These are phyloP conservation scores for Lagenidium giganteum DNA, from an alignment of 352 stramenopile genomes.

Conservation along the genomic window DNA sequence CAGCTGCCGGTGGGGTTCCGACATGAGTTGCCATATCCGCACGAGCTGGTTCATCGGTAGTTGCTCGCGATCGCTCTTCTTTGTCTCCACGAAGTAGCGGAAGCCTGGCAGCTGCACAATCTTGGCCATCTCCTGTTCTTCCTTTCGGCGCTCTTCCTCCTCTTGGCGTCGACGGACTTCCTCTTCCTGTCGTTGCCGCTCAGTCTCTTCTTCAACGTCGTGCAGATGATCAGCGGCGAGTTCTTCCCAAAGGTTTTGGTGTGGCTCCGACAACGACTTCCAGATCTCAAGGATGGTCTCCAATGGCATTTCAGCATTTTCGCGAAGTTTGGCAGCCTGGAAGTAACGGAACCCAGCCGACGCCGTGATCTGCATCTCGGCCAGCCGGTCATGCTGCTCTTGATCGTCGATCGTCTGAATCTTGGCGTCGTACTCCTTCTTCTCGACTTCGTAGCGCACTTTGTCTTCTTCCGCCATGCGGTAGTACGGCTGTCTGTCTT, in stretches of 20 bases:
- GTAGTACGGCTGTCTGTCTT: slow-evolving; percentile 42
- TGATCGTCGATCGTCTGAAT: slow-evolving; percentile 3
- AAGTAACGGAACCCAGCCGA: too few species aligned
- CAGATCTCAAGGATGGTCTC: slow-evolving; percentile 23
- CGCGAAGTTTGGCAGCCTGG: too few species aligned
- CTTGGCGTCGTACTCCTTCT: slow-evolving; percentile 21
- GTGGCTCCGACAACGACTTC: slow-evolving; percentile 13
- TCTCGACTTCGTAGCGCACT: slow-evolving; percentile 35
- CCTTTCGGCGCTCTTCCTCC: too few species aligned
- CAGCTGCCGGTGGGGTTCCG: slow-evolving; percentile 13
- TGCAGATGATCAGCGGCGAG: too few species aligned
- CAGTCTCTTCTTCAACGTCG: too few species aligned
- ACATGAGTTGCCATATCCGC: slow-evolving; percentile 19
- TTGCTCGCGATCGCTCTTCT: slow-evolving; percentile 15
- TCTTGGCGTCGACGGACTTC: too few species aligned
- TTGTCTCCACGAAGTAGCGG: slow-evolving; percentile 21
- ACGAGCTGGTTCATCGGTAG: slow-evolving; percentile 22
- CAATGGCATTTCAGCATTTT: too few species aligned
- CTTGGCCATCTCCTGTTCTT: too few species aligned
- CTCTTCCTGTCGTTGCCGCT: too few species aligned
- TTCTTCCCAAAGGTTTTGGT: slow-evolving; percentile 27
- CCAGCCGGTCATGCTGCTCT: slow-evolving; percentile 2
- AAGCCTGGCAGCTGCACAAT: slow-evolving; percentile 18
- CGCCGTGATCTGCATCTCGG: too few species aligned
- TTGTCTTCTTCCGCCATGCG: slow-evolving; percentile 50